Evolutionary conservation across 306 rosid species (phyloP).

Genomic region (Dalbergia cultrata): DNA sequence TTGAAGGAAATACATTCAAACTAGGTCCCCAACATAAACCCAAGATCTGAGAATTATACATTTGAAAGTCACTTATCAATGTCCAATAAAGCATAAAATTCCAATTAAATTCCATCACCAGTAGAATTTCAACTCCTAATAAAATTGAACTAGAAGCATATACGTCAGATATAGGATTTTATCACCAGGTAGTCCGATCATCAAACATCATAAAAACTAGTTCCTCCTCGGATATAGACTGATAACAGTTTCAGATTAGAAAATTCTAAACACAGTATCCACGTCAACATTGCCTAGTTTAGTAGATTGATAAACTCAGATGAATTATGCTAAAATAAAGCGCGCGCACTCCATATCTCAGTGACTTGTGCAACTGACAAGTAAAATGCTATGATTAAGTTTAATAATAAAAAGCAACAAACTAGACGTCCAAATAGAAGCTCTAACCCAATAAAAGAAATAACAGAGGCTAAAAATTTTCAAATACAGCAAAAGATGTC

Average conservation of each 20-base stretch:
- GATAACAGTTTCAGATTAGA: not conserved
- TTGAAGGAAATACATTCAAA: constrained; percentile 27
- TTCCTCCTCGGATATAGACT: not conserved
- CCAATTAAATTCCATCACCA: not conserved
- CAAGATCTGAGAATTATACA: not conserved
- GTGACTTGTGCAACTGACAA: not conserved
- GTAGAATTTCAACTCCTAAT: not conserved
- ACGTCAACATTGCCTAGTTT: not conserved
- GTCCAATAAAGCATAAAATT: not conserved
- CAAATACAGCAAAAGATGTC: not conserved
- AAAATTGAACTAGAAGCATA: not conserved
- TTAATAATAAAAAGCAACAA: too few species aligned
- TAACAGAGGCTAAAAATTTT: not conserved
- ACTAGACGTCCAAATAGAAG: constrained; percentile 8
- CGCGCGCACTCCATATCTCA: not conserved
- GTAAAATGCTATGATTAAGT: not conserved
- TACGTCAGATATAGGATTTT: not conserved
- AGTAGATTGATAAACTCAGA: not conserved
- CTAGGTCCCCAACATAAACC: constrained; percentile 5
- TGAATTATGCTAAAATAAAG: not conserved
- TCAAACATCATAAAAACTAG: not conserved
- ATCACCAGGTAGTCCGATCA: not conserved
- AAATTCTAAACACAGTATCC: not conserved
- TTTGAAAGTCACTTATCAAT: not conserved
- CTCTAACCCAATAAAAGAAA: not conserved